Evolutionary conservation across 1,284 basidiomycete genomes (phyloP).

Genomic region (Cronartium quercuum): DNA sequence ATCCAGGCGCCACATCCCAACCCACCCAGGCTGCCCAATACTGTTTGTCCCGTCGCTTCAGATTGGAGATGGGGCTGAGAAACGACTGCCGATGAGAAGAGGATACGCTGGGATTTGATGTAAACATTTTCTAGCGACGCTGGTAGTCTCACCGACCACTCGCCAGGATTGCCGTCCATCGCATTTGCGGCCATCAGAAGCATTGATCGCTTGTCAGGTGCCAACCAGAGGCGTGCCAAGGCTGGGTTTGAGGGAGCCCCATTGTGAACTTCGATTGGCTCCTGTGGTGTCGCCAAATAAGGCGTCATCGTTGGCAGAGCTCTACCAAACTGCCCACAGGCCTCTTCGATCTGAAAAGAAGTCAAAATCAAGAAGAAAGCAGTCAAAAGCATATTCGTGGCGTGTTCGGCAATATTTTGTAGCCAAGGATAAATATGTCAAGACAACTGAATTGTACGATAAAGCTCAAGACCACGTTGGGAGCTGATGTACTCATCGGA

Average conservation of each 20-base stretch:
- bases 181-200: conserved; percentile 26
- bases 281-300: conserved; percentile 14
- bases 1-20: neutral
- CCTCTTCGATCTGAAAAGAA: conserved; percentile 1
- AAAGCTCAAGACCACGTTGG: too few relatives aligned
- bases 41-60: neutral
- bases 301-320: neutral
- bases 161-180: neutral
- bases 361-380: neutral
- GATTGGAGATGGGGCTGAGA: neutral
- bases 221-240: conserved; percentile 19
- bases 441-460: too few relatives aligned
- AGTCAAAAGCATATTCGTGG: neutral
- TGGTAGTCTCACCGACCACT: conserved; percentile 15
- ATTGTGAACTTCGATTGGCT: neutral
- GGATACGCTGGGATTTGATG: neutral
- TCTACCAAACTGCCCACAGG: neutral
- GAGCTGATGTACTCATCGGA: too few relatives aligned
- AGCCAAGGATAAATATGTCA: too few relatives aligned
- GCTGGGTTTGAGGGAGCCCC: neutral
- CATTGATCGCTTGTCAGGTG: neutral
- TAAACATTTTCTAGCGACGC: neutral
- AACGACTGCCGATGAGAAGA: neutral
- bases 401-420: too few relatives aligned
- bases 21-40: neutral